Evolutionary conservation across 257 asterid genomes (phyloP), one percentile per base, ranked within the genome.

Genomic region (Salvia miltiorrhiza): DNA sequence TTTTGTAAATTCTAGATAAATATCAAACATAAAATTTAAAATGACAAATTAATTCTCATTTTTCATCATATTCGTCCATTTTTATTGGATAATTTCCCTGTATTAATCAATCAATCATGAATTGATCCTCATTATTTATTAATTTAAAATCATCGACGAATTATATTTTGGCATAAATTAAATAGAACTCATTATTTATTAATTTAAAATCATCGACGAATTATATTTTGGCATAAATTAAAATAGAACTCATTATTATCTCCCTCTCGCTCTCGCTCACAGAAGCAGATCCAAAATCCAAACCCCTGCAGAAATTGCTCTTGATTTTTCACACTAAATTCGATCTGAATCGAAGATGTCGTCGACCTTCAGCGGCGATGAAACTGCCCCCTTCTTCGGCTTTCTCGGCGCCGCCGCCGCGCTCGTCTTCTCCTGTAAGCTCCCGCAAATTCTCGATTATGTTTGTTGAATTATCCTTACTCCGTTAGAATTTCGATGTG

Each of bases 391-490:
- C 4, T 83, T 85, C 72, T 85, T 85, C 77, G 90, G 90, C 69
- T 85, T 85, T 73, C 90, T 85, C 70, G 90, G 90, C 71, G 90
- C 90, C 61, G 88, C 91, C 10, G 83, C 92, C 10, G 88, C 92
- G 61, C 88, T 86, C 54, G 92, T 86, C 55, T 86, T 86, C 84
- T 86, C 92, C 53, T 86, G 92, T 86, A 77, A 17, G 33, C 70
- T 32, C 41, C 28, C 7, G 10, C 12, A 45, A 35, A 1, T 53
- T 39, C 33, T 64, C 19, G 50, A 19, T 53, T 56, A n/a, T 45
- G 10, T 47, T 67, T 7, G 14, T 11, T 61, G 17, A 26, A 41
- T 19, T 53, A 7, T 52, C 11, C 30, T 13, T 14, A 11, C 4
- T 26, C 12, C 39, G 13, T 7, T 44, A 9, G 9, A 20, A 9